Conservation (phyloP, 2,329 filamentous ascomycete species). For the Hypoxylon sp. region DNA sequence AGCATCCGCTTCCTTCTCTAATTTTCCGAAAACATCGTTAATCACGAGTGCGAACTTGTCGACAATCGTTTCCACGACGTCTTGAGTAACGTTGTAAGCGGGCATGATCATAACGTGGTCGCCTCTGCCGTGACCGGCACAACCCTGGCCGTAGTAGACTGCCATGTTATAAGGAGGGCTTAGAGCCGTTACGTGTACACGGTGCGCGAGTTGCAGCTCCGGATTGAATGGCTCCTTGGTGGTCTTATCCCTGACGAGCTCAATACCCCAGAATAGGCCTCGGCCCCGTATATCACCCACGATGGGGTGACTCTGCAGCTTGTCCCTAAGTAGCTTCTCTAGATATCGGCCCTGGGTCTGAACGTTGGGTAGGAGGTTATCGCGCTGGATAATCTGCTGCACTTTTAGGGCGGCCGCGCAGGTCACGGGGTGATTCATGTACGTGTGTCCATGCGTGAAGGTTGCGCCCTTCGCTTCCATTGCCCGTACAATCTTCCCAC, state of each 20-base stretch:
- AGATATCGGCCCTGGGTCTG: slow-evolving; percentile 54
- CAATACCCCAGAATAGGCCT: slow-evolving; percentile 63
- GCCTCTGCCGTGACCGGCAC: slow-evolving; percentile 42
- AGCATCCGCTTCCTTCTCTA: slow-evolving; percentile 14
- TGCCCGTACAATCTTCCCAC: slow-evolving; percentile 63
- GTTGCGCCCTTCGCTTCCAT: slow-evolving; percentile 60
- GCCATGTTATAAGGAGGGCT: slow-evolving; percentile 34
- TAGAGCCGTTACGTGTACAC: slow-evolving; percentile 36
- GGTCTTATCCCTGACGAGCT: slow-evolving; percentile 59
- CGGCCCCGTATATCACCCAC: slow-evolving; percentile 62
- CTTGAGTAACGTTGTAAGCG: slow-evolving; percentile 44
- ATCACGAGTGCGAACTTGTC: slow-evolving; percentile 35
- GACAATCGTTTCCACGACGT: slow-evolving; percentile 44
- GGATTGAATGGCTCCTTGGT: slow-evolving; percentile 55
- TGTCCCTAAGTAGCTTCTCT: slow-evolving; percentile 49
- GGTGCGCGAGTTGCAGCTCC: slow-evolving; percentile 38
- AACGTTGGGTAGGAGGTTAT: slow-evolving; percentile 57
- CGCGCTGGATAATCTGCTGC: slow-evolving; percentile 57
- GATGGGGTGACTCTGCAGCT: slow-evolving; percentile 55
- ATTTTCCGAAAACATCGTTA: slow-evolving; percentile 29
- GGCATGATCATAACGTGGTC: slow-evolving; percentile 50
- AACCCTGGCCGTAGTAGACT: slow-evolving; percentile 46
- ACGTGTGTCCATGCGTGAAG: slow-evolving; percentile 75
- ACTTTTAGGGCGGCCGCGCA: slow-evolving; percentile 61
- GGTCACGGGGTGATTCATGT: slow-evolving; percentile 59